A percentile compares a stretch with the other conserved stretches of the same genome.
Conservation (phyloP, 2,329 filamentous ascomycete species). For the Herpotrichia juniperi region DNA sequence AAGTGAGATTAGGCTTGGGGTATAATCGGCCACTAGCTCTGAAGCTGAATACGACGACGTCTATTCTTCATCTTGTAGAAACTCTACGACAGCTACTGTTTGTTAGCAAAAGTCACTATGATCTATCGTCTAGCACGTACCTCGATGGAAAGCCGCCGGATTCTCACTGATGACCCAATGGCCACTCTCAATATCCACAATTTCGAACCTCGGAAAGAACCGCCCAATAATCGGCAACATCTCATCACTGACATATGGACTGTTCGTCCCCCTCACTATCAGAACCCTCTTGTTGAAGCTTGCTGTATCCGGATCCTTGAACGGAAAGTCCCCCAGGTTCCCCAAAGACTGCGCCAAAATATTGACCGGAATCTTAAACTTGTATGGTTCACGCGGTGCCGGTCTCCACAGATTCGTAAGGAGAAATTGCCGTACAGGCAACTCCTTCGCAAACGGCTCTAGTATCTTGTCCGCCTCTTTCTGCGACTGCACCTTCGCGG, state of each 20-base stretch:
- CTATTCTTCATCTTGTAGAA: constrained; percentile 59
- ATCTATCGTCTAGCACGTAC: constrained; percentile 52
- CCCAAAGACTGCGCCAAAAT: constrained; percentile 71
- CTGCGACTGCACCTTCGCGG: constrained; percentile 69
- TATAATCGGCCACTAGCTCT: too few species aligned
- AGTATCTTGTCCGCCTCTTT: constrained; percentile 83
- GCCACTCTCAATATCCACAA: constrained; percentile 77
- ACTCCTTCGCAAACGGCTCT: constrained; percentile 71
- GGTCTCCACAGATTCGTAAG: constrained; percentile 78
- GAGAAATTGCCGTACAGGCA: constrained; percentile 87
- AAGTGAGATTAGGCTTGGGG: too few species aligned
- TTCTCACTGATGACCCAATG: constrained; percentile 94
- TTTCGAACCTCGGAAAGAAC: constrained; percentile 79
- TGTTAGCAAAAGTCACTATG: constrained; percentile 3
- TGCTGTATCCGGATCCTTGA: constrained; percentile 69
- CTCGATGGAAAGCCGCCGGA: constrained; percentile 76
- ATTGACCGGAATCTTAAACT: constrained; percentile 80
- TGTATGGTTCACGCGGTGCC: constrained; percentile 60
- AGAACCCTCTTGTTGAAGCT: constrained; percentile 79
- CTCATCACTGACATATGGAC: constrained; percentile 82
- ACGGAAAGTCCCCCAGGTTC: constrained; percentile 88
- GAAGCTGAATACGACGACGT: too few species aligned
- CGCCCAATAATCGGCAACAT: constrained; percentile 76
- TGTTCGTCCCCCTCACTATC: constrained; percentile 78
- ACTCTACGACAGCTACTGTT: constrained; percentile 64